Percentiles rank a stretch among this genome's conserved stretches.
Evolutionary conservation across 257 asterid genomes (phyloP).

Genomic region (Jacaranda copaia): DNA sequence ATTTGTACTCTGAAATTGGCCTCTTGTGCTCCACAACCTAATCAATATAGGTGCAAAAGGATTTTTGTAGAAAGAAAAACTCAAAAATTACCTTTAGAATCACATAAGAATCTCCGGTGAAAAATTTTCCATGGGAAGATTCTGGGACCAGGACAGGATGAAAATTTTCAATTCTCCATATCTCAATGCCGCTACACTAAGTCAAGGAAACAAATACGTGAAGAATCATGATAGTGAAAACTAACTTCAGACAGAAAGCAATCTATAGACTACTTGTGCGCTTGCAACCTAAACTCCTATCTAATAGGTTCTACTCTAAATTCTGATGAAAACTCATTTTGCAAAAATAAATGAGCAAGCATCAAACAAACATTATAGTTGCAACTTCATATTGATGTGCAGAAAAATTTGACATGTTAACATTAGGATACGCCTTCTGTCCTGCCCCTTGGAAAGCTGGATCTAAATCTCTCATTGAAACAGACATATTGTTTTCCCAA

Average conservation of each 20-base stretch:
- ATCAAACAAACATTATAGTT: slow-evolving; percentile 6
- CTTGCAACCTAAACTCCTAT: slow-evolving; percentile 13
- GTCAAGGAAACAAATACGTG: slow-evolving; percentile 46
- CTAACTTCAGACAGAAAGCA: slow-evolving; percentile 24
- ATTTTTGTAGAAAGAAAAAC: neutral
- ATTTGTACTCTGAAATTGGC: slow-evolving; percentile 4
- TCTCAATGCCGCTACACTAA: slow-evolving; percentile 74
- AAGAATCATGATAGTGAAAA: slow-evolving; percentile 7
- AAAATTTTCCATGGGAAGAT: slow-evolving; percentile 74
- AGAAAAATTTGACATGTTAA: neutral
- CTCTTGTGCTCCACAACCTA: slow-evolving; percentile 19
- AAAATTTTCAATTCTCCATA: slow-evolving; percentile 82
- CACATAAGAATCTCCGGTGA: slow-evolving; percentile 79
- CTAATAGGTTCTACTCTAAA: neutral
- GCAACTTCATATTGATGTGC: slow-evolving; percentile 22
- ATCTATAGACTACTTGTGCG: neutral
- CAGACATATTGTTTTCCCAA: slow-evolving; percentile 62
- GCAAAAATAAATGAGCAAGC: slow-evolving; percentile 22
- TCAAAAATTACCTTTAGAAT: slow-evolving; percentile 64
- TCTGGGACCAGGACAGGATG: slow-evolving; percentile 63
- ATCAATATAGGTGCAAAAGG: neutral
- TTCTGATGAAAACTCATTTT: slow-evolving; percentile 1
- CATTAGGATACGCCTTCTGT: slow-evolving; percentile 74
- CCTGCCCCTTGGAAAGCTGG: slow-evolving; percentile 82
- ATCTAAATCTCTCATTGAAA: slow-evolving; percentile 80